These are phyloP conservation scores for Didymella glomerata DNA, from an alignment of 2,329 filamentous ascomycete species.

Conservation along the genomic window DNA sequence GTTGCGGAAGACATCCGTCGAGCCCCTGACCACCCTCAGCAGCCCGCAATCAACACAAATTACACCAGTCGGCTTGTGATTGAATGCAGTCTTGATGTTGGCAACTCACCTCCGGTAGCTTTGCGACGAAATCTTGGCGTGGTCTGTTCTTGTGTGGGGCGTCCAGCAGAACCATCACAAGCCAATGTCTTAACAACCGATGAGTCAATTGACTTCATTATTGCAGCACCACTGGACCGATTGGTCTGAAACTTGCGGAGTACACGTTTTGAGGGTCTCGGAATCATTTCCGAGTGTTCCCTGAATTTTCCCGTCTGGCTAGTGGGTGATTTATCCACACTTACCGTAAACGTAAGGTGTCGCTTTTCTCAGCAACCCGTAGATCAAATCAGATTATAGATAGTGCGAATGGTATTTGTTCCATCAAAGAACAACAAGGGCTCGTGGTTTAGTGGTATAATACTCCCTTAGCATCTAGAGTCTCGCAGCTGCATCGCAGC, in stretches of 20 bases:
- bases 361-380: not conserved
- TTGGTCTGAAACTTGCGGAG: not conserved
- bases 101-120: too few species aligned
- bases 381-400: too few species aligned
- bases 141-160: too few species aligned
- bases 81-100: too few species aligned
- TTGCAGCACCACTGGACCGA: not conserved
- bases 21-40: not conserved
- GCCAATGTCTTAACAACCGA: too few species aligned
- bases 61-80: not conserved
- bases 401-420: rapidly evolving
- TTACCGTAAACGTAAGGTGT: not conserved
- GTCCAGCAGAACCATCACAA: too few species aligned
- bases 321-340: not conserved
- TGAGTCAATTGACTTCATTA: not conserved
- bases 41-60: not conserved
- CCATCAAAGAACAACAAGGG: not conserved
- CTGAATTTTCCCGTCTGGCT: too few species aligned
- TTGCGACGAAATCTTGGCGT: too few species aligned
- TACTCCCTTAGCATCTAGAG: conserved; percentile 5
- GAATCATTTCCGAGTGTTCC: not conserved
- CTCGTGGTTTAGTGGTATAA: conserved; percentile 19
- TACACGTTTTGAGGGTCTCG: not conserved
- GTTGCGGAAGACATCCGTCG: not conserved
- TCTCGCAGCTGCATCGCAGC: not conserved